Evolutionary conservation across 192 early-diverging fungal genomes (phyloP), one percentile per base, ranked within the genome.

Genomic region (Geranomyces michiganensis): DNA sequence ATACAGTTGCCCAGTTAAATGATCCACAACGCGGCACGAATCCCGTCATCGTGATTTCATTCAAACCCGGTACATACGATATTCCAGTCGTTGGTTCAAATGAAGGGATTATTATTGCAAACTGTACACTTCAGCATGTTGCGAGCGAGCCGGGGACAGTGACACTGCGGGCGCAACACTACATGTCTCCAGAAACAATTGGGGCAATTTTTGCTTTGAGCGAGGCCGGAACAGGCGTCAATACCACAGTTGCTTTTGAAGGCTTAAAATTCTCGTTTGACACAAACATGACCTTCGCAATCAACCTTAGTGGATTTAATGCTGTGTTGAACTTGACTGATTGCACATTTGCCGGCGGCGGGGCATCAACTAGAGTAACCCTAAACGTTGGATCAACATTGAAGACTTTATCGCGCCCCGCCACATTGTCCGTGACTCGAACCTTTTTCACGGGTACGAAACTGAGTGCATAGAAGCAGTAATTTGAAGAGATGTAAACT

Each of bases 71-170:
- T 1, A 0, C 66, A 24, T 67, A 67, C 22, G 26, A 32, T 14
- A 53, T 67, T 36, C 13, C 66, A 30, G 36, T 65, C 15, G 0
- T 1, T 22, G 33, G 43, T 44, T 9, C 22, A 22, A 45, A 19
- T 17, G 62, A 17, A 5, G 62, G 30, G 22, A 65, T 27, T 7
- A n/a, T 41, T 36, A 29, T 67, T 36, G 66, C 22, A 17, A 67
- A 67, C 31, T 55, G 36, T 17, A 47, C 66, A 21, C 36, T 67
- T 26, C 46, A 49, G 9, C 46, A 67, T 67, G 66, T 67, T 19
- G 51, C 66, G 48, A 48, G 51, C 5, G 3, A 1, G 19, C 66
- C 66, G 19, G 51, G 51, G n/a, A 67, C 66, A 19, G 66, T 67
- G 46, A 67, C 4, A 0, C 5, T 67, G 15, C 12, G 12, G 5